Base-by-base conservation (phyloP, 768 basidiomycete species). In the Tricholomella constricta region DNA sequence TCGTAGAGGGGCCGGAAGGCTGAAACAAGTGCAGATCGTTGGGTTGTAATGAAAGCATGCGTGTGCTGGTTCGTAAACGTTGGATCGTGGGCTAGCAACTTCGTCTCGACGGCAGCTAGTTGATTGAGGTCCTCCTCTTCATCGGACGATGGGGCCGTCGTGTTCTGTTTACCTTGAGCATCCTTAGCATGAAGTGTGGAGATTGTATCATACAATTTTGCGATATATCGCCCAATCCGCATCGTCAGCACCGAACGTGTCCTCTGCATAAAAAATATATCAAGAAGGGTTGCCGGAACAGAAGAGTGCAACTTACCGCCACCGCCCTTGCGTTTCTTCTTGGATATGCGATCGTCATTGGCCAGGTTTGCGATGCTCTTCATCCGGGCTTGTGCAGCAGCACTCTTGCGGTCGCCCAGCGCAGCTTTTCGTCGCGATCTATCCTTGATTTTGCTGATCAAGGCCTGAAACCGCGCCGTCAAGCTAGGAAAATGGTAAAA, bases 181-280 rank as follows among this genome's bases (percentile, higher is more conserved):
- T 14, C 17, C 34, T 48, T 11, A 35, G 5, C 7, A 25, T 15
- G 12, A 12, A 9, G 22, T n/a, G 6, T 45, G 23, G 17, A 10
- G 43, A 37, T 2, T 26, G 6, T 3, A 9, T 68, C 83, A 57
- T 65, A 95, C 95, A 54, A 99, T 94, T 72, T 98, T 94, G 58
- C 96, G 91, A 66, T 98, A 98, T 53, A 98, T 94, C 0, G 88
- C 88, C 95, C 96, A 98, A 65, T 98, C 96, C 6, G 89, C 94
- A 64, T 98, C 95, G 59, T 96, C 88, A 15, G 86, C 87, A 3
- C 96, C 94, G 64, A 98, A 99, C 73, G 77, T 86, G 60, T 98
- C 95, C 75, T 98, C 95, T 89, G 48, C 34, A 11, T 49, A 11
- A 57, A 62, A 34, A 48, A 23, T 56, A 50, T 25, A 19, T 17